phyloP scores from a whole-genome alignment of 306 rosid species.

The Castanea sativa region DNA sequence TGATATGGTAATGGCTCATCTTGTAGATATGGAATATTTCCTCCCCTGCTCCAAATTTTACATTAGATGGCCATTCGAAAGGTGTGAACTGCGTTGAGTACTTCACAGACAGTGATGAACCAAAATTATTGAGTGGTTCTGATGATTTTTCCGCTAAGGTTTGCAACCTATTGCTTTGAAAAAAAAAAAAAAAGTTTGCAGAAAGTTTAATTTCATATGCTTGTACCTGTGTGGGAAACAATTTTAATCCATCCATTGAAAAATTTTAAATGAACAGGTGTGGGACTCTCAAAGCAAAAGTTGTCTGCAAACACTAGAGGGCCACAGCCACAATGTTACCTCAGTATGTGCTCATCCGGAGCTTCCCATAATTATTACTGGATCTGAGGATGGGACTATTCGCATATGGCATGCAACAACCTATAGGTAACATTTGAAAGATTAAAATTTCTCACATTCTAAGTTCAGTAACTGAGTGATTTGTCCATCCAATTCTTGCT shows the following conservation, averaged over 20 bases:
- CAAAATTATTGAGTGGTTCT: slow-evolving; percentile 59
- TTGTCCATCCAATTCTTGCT: too few species aligned
- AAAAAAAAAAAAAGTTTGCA: too few species aligned
- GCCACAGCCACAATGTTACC: slow-evolving; percentile 36
- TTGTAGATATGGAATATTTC: slow-evolving; percentile 52
- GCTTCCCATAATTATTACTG: slow-evolving; percentile 36
- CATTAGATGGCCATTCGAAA: slow-evolving; percentile 57
- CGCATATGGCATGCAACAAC: slow-evolving; percentile 32
- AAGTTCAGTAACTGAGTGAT: too few species aligned
- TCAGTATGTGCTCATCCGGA: slow-evolving; percentile 35
- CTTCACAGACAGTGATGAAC: slow-evolving; percentile 33
- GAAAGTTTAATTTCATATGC: background rate
- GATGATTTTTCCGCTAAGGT: slow-evolving; percentile 54
- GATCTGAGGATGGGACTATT: slow-evolving; percentile 39
- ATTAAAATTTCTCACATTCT: background rate
- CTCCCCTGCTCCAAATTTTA: slow-evolving; percentile 43
- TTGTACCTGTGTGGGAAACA: background rate
- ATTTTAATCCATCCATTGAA: background rate
- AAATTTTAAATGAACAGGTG: slow-evolving; percentile 12
- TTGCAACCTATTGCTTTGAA: background rate
- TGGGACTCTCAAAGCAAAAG: slow-evolving; percentile 39
- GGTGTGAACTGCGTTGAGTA: slow-evolving; percentile 58
- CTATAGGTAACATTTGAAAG: slow-evolving; percentile 8
- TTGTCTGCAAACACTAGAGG: slow-evolving; percentile 37
- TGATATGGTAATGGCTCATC: background rate